Evolutionary conservation across 2,329 filamentous ascomycete genomes (phyloP).

Genomic region (Colletotrichum horii): DNA sequence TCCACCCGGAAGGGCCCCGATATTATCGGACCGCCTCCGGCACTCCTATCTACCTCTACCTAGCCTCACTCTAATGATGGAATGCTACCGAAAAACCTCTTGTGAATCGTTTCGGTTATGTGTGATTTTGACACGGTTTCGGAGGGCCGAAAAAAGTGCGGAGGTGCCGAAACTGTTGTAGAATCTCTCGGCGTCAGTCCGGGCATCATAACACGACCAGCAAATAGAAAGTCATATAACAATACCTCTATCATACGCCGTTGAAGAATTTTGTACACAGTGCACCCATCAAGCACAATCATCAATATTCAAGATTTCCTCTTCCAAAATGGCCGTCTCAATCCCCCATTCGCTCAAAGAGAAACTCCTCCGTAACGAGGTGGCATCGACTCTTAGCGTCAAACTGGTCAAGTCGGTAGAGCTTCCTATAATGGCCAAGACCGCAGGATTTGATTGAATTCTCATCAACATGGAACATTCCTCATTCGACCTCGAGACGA

Average conservation of each 20-base stretch:
- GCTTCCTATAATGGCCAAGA: conserved; percentile 42
- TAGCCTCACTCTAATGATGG: not conserved
- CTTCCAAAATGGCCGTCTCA: conserved; percentile 23
- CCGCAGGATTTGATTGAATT: conserved; percentile 44
- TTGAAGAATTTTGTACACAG: not conserved
- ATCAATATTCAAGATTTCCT: not conserved
- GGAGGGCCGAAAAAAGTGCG: not conserved
- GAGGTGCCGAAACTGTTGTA: not conserved
- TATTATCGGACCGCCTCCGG: not conserved
- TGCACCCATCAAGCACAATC: not conserved
- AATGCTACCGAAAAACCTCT: not conserved
- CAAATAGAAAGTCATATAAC: not conserved
- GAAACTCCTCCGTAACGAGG: conserved; percentile 28
- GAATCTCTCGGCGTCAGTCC: not conserved
- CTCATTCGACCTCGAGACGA: conserved; percentile 37
- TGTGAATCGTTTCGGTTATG: not conserved
- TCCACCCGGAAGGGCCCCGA: not conserved
- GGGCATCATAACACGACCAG: not conserved
- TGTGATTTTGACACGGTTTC: not conserved
- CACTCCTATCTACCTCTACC: not conserved
- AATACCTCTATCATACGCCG: not conserved
- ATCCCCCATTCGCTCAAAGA: conserved; percentile 30
- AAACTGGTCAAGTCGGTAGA: conserved; percentile 40
- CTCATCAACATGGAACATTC: conserved; percentile 52
- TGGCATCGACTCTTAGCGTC: conserved; percentile 28